A percentile compares a stretch with the other conserved stretches of the same genome.
Conservation (phyloP, 371 early-diverging fungal genomes). For the Rhizoclosmatium hyalinum region DNA sequence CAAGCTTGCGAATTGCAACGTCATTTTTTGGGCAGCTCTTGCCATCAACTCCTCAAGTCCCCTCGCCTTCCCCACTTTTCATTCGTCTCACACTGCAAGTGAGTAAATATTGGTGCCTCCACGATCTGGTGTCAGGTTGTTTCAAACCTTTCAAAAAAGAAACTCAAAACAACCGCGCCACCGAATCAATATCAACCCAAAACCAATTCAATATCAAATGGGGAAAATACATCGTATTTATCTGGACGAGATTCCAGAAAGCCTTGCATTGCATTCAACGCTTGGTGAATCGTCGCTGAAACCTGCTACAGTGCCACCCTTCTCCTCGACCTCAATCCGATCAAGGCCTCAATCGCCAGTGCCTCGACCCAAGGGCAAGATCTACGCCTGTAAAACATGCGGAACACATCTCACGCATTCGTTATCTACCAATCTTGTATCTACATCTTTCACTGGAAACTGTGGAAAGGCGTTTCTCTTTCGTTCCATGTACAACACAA, state of each 20-base stretch:
- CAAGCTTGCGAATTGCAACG: not conserved
- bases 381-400: not conserved
- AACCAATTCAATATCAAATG: not conserved
- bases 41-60: no score
- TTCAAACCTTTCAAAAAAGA: no score
- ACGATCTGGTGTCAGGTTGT: no score
- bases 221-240: slow-evolving; percentile 12
- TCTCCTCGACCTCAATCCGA: not conserved
- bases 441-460: slow-evolving; percentile 12
- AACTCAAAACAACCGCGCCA: no score
- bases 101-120: no score
- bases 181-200: no score
- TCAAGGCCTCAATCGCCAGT: not conserved
- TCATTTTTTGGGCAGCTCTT: no score
- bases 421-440: not conserved
- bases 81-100: no score
- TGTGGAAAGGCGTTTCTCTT: slow-evolving; percentile 15
- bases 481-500: slow-evolving; percentile 9
- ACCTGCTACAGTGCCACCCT: not conserved
- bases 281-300: not conserved
- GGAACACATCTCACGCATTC: slow-evolving; percentile 13
- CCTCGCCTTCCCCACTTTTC: no score
- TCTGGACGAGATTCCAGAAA: slow-evolving; percentile 15
- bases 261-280: slow-evolving; percentile 4
- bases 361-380: slow-evolving; percentile 9